These are phyloP conservation scores for Phytophthora sojae DNA, from an alignment of 352 stramenopile genomes.

Conservation along the genomic window DNA sequence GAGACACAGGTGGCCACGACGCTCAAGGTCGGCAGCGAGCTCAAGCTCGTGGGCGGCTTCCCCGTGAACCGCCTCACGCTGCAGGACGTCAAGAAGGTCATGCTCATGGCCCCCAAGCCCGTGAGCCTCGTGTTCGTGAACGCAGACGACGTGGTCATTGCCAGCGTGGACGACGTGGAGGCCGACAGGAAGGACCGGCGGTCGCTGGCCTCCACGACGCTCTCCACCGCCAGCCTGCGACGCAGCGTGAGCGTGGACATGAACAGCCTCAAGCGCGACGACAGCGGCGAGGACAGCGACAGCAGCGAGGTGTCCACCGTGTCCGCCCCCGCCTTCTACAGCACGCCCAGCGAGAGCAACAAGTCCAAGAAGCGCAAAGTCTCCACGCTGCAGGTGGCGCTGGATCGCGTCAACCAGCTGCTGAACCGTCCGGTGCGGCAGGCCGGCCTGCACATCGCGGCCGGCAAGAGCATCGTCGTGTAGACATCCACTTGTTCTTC, in stretches of 20 bases:
- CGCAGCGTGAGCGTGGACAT: constrained; percentile 37
- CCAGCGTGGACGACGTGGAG: constrained; percentile 3
- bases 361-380: constrained; percentile 72
- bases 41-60: constrained; percentile 81
- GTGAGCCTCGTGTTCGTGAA: constrained; percentile 87
- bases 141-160: constrained; percentile 52
- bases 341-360: constrained; percentile 43
- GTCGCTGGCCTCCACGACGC: constrained; percentile 31
- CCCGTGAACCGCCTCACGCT: constrained; percentile 75
- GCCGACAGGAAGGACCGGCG: constrained; percentile 19
- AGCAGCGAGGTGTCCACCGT: constrained; percentile 24
- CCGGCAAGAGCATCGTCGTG: constrained; percentile 78
- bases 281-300: constrained; percentile 32
- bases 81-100: constrained; percentile 80
- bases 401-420: constrained; percentile 77
- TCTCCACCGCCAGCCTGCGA: constrained; percentile 27
- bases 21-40: constrained; percentile 69
- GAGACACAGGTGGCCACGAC: constrained; percentile 34
- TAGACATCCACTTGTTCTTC: constrained; percentile 26
- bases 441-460: constrained; percentile 65
- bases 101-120: constrained; percentile 74
- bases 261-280: constrained; percentile 26
- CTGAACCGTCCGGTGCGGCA: constrained; percentile 81
- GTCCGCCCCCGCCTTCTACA: constrained; percentile 41
- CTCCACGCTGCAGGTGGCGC: constrained; percentile 66